A percentile compares a stretch with the other conserved stretches of the same genome.
phyloP scores from a whole-genome alignment of 2,329 filamentous ascomycete genomes.

The Cercospora sojina region DNA sequence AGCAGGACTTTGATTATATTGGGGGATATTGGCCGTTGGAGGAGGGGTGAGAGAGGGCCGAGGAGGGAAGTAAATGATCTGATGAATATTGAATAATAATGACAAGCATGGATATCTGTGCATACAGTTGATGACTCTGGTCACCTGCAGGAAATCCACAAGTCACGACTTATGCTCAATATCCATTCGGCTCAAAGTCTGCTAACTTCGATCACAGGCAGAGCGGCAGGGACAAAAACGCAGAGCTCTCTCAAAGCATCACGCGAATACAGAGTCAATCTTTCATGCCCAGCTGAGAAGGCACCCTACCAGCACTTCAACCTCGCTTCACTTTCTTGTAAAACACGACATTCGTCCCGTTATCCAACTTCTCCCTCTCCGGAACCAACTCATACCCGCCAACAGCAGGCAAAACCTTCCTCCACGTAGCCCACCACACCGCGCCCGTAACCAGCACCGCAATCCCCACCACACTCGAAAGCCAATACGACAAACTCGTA shows the following conservation, averaged over 20 bases:
- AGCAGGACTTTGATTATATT: conserved; percentile 27
- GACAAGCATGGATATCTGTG: background rate
- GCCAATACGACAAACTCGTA: conserved; percentile 46
- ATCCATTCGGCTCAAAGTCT: background rate
- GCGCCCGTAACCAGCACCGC: conserved; percentile 32
- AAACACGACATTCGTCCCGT: conserved; percentile 6
- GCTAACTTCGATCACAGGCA: background rate
- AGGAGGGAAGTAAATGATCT: background rate
- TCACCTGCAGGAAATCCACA: background rate
- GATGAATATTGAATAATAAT: background rate
- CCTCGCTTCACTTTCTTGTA: conserved; percentile 8
- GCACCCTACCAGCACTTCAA: background rate
- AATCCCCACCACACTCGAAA: conserved; percentile 47
- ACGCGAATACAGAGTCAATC: too few relatives aligned
- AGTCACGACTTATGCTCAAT: background rate
- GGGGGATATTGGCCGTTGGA: conserved; percentile 34
- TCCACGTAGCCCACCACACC: conserved; percentile 11
- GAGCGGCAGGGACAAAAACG: background rate
- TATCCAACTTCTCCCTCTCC: conserved; percentile 7
- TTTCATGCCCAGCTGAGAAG: background rate
- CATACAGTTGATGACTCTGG: background rate
- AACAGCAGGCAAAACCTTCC: conserved; percentile 11
- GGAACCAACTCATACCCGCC: conserved; percentile 1
- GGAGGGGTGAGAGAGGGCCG: background rate
- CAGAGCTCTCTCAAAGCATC: background rate